A percentile compares a stretch with the other conserved stretches of the same genome.
Conservation (phyloP, 2,329 filamentous ascomycete genomes). For the Talaromyces pinophilus region DNA sequence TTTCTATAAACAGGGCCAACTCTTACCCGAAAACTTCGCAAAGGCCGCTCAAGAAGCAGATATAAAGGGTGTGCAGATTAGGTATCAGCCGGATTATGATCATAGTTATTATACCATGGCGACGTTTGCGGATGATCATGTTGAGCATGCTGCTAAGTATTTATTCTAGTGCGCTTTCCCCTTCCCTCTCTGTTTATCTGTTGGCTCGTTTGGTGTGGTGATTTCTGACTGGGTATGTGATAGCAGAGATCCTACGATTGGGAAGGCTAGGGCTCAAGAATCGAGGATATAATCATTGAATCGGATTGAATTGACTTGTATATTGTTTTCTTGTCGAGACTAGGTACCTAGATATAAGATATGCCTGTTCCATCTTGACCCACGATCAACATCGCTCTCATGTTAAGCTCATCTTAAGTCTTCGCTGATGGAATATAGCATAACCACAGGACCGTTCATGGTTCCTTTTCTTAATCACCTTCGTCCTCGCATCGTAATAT, state of each 20-base stretch:
- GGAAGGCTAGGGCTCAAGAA: not conserved
- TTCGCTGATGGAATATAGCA: not conserved
- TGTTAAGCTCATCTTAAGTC: not conserved
- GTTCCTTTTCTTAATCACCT: not conserved
- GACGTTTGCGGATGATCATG: constrained; percentile 83
- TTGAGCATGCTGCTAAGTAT: constrained; percentile 88
- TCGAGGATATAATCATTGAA: not conserved
- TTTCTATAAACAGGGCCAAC: constrained; percentile 92
- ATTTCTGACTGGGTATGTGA: not conserved
- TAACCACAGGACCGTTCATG: not conserved
- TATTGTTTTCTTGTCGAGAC: not conserved
- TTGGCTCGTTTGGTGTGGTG: not conserved
- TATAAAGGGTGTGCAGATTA: constrained; percentile 67
- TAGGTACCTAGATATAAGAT: not conserved
- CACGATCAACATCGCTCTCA: not conserved
- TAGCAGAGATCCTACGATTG: not conserved
- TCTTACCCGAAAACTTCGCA: constrained; percentile 90
- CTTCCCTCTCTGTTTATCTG: not conserved
- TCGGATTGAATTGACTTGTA: not conserved
- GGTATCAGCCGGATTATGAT: constrained; percentile 90
- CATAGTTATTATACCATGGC: constrained; percentile 98
- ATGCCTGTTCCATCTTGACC: not conserved
- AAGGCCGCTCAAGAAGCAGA: constrained; percentile 74
- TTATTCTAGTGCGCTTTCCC: constrained; percentile 56
- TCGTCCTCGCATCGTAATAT: not conserved